phyloP scores from a whole-genome alignment of 176 grass and related monocot genomes.

The Bothriochloa decipiens region DNA sequence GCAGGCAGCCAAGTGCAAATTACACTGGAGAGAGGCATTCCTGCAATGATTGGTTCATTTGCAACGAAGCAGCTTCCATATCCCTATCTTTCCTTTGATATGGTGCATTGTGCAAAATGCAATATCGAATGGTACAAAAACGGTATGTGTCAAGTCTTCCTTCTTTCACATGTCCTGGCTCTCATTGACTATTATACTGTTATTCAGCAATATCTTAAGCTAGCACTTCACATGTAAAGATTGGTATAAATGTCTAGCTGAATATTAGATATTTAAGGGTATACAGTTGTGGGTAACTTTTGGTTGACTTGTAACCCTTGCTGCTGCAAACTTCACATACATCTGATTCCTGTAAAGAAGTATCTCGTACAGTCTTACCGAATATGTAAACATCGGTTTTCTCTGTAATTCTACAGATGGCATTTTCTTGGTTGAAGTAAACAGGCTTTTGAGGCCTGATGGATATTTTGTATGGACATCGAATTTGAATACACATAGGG shows the following conservation, averaged over 20 bases:
- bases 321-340: neutral
- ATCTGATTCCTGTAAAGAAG: slow-evolving; percentile 7
- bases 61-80: slow-evolving; percentile 81
- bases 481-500: slow-evolving; percentile 84
- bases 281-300: slow-evolving; percentile 22
- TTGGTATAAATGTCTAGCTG: slow-evolving; percentile 3
- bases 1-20: slow-evolving; percentile 98
- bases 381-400: neutral
- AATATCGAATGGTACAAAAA: slow-evolving; percentile 92
- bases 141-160: slow-evolving; percentile 46
- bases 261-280: slow-evolving; percentile 29
- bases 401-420: slow-evolving; percentile 65
- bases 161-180: slow-evolving; percentile 3
- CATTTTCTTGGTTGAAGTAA: slow-evolving; percentile 93
- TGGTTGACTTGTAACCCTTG: neutral
- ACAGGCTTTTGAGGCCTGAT: slow-evolving; percentile 92
- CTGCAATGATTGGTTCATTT: slow-evolving; percentile 95
- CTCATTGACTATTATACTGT: slow-evolving; percentile 12
- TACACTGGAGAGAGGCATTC: slow-evolving; percentile 98
- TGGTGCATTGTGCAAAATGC: slow-evolving; percentile 95
- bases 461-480: slow-evolving; percentile 99
- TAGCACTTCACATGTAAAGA: neutral
- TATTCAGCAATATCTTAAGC: slow-evolving; percentile 8
- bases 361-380: slow-evolving; percentile 21
- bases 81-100: slow-evolving; percentile 93